phyloP scores from a whole-genome alignment of 1,284 basidiomycete genomes.

The Sporisorium graminicola region DNA sequence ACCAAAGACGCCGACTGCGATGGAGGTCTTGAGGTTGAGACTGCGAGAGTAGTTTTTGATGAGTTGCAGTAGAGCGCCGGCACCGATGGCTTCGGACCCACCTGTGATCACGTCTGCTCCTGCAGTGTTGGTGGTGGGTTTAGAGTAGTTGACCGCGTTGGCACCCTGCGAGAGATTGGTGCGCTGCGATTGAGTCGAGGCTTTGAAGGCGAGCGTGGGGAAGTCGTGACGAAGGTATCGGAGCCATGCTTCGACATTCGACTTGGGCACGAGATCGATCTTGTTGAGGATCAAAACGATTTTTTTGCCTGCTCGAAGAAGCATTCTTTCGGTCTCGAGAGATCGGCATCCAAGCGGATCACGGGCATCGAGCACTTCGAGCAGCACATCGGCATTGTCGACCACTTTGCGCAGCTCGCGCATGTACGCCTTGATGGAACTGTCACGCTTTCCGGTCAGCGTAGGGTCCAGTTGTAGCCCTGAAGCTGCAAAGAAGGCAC shows the following conservation, averaged over 20 bases:
- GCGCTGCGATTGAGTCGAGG: conserved; percentile 85
- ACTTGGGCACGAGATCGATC: conserved; percentile 80
- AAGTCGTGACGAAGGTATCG: conserved; percentile 89
- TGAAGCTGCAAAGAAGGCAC: neutral
- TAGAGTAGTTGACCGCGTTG: conserved; percentile 25
- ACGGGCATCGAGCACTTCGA: conserved; percentile 67
- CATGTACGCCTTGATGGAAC: conserved; percentile 70
- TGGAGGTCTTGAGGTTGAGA: conserved; percentile 60
- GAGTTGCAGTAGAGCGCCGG: conserved; percentile 80
- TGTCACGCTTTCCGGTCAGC: conserved; percentile 57
- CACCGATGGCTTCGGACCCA: conserved; percentile 72
- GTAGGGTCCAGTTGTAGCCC: conserved; percentile 34
- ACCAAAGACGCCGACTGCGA: conserved; percentile 91
- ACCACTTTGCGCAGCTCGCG: conserved; percentile 85
- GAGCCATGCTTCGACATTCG: conserved; percentile 91
- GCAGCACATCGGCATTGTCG: conserved; percentile 89
- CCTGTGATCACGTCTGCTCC: conserved; percentile 28
- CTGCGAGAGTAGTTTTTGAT: conserved; percentile 85
- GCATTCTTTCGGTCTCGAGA: conserved; percentile 57
- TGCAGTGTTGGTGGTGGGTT: neutral
- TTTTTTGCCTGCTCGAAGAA: conserved; percentile 58
- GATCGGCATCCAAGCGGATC: conserved; percentile 74
- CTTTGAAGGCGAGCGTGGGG: conserved; percentile 93
- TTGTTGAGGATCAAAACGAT: conserved; percentile 60
- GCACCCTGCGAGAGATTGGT: conserved; percentile 71